Percentiles rank a stretch among this genome's conserved stretches.
phyloP scores from a whole-genome alignment of 2,329 filamentous ascomycete species.

The Fusarium napiforme region DNA sequence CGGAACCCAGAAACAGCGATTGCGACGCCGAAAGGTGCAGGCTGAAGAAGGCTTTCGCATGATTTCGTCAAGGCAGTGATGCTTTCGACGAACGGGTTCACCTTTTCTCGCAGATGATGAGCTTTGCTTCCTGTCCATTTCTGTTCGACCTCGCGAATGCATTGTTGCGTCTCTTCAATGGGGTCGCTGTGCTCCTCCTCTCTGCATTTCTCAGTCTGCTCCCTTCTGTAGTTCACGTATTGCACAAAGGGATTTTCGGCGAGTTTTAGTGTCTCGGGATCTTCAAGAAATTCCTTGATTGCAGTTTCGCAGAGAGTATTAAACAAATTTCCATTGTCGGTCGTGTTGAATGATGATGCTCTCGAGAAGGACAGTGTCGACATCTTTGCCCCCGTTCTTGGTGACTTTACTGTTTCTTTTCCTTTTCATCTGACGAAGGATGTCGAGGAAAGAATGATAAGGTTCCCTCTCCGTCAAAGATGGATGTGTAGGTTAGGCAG shows the following conservation, averaged over 20 bases:
- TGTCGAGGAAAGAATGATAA: neutral
- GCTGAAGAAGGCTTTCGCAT: neutral
- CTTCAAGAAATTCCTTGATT: neutral
- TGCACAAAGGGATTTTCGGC: neutral
- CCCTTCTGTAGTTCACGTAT: neutral
- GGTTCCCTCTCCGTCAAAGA: rapidly evolving
- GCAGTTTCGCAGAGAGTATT: neutral
- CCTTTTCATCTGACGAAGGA: neutral
- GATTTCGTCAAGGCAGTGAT: neutral
- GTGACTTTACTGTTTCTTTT: no score
- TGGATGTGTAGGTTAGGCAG: neutral
- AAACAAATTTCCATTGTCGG: neutral
- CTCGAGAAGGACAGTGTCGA: neutral
- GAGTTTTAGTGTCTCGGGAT: neutral
- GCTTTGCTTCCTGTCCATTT: neutral
- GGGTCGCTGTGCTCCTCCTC: neutral
- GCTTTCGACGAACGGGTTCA: neutral
- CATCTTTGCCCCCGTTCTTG: neutral
- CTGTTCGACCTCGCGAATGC: neutral
- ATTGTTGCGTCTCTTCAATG: neutral
- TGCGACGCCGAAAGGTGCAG: neutral
- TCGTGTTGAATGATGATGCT: neutral
- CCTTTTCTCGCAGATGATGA: neutral
- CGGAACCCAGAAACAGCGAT: neutral
- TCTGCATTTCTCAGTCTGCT: neutral